These are phyloP conservation scores for Trichoderma cornu-damae DNA, from an alignment of 2,329 filamentous ascomycete species.

Conservation along the genomic window DNA sequence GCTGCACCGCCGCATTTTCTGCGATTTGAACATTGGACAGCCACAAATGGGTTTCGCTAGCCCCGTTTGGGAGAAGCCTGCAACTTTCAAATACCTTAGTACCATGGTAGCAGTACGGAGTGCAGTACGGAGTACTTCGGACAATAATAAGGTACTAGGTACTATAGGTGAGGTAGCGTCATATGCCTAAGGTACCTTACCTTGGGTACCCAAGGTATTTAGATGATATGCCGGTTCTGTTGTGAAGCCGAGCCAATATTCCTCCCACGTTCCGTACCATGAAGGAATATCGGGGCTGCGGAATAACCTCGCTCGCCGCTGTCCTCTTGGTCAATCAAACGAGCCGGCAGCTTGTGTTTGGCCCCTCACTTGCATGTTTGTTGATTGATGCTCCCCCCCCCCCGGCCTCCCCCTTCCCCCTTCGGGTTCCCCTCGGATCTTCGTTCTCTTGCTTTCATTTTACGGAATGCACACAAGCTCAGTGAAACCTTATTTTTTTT, in stretches of 20 bases:
- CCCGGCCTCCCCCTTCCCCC: no score
- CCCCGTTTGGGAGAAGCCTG: neutral
- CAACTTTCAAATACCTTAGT: no score
- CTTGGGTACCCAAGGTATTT: no score
- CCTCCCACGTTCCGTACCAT: neutral
- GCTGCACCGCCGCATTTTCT: constrained; percentile 11
- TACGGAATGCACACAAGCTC: no score
- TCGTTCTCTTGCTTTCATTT: neutral
- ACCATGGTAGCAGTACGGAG: no score
- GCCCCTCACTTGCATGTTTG: neutral
- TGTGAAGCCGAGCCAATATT: neutral
- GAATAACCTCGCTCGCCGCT: neutral
- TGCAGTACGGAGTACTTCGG: no score
- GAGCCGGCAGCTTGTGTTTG: neutral
- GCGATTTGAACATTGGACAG: neutral
- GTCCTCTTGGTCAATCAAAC: neutral
- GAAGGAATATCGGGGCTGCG: neutral
- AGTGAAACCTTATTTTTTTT: no score
- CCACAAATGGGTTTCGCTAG: constrained; percentile 1
- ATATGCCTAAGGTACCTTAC: no score
- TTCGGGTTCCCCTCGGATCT: neutral
- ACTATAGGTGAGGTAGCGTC: no score
- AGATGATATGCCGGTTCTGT: no score
- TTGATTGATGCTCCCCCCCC: no score
- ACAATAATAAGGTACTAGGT: no score